Conservation (phyloP, 225 moss, liverwort and hornwort genomes). For the Polytrichum commune region DNA sequence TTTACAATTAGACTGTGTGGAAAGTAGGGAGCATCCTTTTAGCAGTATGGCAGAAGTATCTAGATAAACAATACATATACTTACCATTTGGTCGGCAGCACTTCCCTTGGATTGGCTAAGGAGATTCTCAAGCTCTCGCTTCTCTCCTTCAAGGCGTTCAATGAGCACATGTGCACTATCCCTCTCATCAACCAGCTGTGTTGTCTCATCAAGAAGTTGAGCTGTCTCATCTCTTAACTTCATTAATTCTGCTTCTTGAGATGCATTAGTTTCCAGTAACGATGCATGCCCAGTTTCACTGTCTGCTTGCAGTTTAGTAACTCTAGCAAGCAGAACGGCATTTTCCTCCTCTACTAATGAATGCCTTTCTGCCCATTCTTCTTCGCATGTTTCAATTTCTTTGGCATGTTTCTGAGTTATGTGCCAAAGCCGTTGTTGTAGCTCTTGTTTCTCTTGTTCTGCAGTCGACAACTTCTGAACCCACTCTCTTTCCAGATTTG, state of each 20-base stretch:
- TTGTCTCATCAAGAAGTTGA: conserved; percentile 41
- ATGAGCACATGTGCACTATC: conserved; percentile 17
- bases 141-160: conserved; percentile 38
- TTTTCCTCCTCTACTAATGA: conserved; percentile 24
- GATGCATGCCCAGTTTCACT: conserved; percentile 29
- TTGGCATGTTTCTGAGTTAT: conserved; percentile 18
- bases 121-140: conserved; percentile 29
- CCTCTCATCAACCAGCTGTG: conserved; percentile 56
- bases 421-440: not conserved
- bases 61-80: conserved; percentile 4
- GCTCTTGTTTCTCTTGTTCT: conserved; percentile 35
- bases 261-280: conserved; percentile 34
- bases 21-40: too few species aligned
- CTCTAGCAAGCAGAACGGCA: conserved; percentile 22
- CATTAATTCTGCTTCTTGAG: conserved; percentile 34
- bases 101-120: conserved; percentile 23
- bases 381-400: conserved; percentile 15
- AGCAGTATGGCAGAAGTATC: too few species aligned
- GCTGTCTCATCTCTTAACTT: conserved; percentile 24
- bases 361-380: conserved; percentile 16
- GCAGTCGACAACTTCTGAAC: conserved; percentile 26
- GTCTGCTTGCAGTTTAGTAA: conserved; percentile 34
- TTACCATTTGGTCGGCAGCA: conserved; percentile 26
- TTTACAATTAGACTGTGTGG: not conserved
- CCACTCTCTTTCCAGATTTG: conserved; percentile 32